These are phyloP conservation scores for Peribolospora baueri DNA, from an alignment of 768 basidiomycete species.

Conservation along the genomic window DNA sequence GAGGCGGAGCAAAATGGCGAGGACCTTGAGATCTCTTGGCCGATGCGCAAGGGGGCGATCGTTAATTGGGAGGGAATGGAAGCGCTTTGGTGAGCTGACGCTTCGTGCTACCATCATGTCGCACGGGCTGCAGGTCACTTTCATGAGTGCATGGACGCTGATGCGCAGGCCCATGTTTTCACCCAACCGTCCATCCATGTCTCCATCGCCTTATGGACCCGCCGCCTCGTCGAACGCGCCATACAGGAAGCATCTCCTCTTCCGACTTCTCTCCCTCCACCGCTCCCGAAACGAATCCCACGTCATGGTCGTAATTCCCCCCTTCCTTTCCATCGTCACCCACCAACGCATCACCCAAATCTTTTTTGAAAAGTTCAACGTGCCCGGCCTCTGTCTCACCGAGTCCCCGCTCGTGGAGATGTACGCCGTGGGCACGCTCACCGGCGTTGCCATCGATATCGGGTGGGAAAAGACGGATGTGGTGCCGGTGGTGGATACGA, in stretches of 20 bases:
- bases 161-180: too few species aligned
- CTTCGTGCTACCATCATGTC: not conserved
- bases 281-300: slow-evolving; percentile 74
- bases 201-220: too few species aligned
- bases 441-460: slow-evolving; percentile 59
- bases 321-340: slow-evolving; percentile 38
- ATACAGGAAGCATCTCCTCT: slow-evolving; percentile 60
- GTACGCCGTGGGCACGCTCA: slow-evolving; percentile 46
- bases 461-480: slow-evolving; percentile 49
- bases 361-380: slow-evolving; percentile 82
- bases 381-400: slow-evolving; percentile 52
- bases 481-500: slow-evolving; percentile 49
- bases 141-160: too few species aligned
- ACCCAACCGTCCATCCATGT: too few species aligned
- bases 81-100: slow-evolving; percentile 50
- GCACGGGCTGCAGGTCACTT: not conserved
- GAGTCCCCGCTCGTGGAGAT: slow-evolving; percentile 66
- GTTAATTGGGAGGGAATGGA: slow-evolving; percentile 64
- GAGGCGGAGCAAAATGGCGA: slow-evolving; percentile 52
- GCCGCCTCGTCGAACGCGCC: not conserved
- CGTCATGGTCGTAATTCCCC: slow-evolving; percentile 43
- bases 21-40: slow-evolving; percentile 54
- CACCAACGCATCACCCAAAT: slow-evolving; percentile 55
- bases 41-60: slow-evolving; percentile 48
- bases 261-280: slow-evolving; percentile 44